Base-by-base conservation (phyloP, 177 flowering plant genomes). In the Tripterygium wilfordii region DNA sequence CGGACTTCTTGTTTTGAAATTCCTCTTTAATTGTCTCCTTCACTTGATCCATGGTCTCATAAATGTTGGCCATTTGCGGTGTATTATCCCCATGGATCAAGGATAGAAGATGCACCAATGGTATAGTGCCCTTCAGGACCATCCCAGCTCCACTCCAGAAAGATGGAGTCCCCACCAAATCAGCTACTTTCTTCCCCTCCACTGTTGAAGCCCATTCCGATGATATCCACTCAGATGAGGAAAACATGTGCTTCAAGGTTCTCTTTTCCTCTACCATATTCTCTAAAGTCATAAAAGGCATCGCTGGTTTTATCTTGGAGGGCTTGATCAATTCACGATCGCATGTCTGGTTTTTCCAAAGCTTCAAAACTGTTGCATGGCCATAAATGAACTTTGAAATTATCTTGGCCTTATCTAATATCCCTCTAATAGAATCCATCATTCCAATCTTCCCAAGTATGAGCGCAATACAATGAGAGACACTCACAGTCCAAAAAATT, bases 21-120 rank as follows among this genome's bases (percentile, higher is more conserved):
- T 63, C 80, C 38, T 48, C 41, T 48, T 59, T 53, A 26, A 86
- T 79, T 0, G 65, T 63, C 51, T 86, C 96, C 53, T 86, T 86
- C 12, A 53, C 75, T 37, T 76, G 81, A 49, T 83, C 96, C 68
- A 86, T 74, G 2, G 83, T 68, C 51, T 86, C 96, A 37, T 86
- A 86, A 40, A 83, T 69, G 67, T 46, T 67, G 20, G 77, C 86
- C 32, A 71, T 36, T 48, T 61, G 64, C 14, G 67, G 73, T 26
- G 58, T 65, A 29, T 52, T 50, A 35, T 60, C 64, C 22, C 41
- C 54, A 35, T 49, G 40, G 25, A 77, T 45, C 49, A 71, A 52
- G 27, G 43, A 48, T 16, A 77, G 16, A 25, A 69, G 62, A 9
- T 59, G 58, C 42, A 83, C 60, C 12, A 85, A 57, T 2, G 96